Conservation (phyloP, 768 basidiomycete genomes). For the Rubroboletus satanas region DNA sequence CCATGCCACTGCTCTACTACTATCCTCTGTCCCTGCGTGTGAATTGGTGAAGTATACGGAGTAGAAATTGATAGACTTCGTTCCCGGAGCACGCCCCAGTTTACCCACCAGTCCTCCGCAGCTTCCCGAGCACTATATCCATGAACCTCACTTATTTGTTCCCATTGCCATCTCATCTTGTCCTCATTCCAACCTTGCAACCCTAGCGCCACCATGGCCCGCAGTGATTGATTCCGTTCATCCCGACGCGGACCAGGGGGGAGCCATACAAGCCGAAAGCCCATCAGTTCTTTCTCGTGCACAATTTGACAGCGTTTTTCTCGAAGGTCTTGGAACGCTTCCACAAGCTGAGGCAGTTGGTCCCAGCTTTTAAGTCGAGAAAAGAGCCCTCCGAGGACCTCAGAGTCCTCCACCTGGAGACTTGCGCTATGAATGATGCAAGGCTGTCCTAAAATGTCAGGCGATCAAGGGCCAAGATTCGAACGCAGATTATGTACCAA, state of each 20-base stretch:
- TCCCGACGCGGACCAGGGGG: conserved; percentile 41
- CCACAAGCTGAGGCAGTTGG: conserved; percentile 46
- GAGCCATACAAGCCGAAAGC: conserved; percentile 38
- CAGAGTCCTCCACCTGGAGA: conserved; percentile 29
- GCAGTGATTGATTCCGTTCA: conserved; percentile 38
- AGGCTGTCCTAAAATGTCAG: conserved; percentile 36
- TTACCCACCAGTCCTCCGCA: conserved; percentile 60
- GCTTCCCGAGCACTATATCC: conserved; percentile 49
- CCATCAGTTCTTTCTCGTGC: conserved; percentile 40
- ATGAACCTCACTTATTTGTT: conserved; percentile 45
- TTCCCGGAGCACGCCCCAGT: conserved; percentile 45
- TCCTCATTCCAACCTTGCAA: conserved; percentile 42
- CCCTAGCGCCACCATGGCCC: conserved; percentile 9
- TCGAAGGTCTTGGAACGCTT: conserved; percentile 55
- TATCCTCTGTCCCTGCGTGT: background rate
- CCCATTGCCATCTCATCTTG: conserved; percentile 46
- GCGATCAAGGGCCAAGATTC: background rate
- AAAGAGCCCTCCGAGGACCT: conserved; percentile 27
- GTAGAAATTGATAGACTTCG: conserved; percentile 17
- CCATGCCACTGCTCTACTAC: background rate
- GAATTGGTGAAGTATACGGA: background rate
- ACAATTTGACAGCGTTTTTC: conserved; percentile 40
- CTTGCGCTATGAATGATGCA: conserved; percentile 37
- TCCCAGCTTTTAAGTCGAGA: conserved; percentile 41
- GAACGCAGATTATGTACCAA: conserved; percentile 32